Conservation (phyloP, 1,284 basidiomycete species). For the Cryptococcus wingfieldii region DNA sequence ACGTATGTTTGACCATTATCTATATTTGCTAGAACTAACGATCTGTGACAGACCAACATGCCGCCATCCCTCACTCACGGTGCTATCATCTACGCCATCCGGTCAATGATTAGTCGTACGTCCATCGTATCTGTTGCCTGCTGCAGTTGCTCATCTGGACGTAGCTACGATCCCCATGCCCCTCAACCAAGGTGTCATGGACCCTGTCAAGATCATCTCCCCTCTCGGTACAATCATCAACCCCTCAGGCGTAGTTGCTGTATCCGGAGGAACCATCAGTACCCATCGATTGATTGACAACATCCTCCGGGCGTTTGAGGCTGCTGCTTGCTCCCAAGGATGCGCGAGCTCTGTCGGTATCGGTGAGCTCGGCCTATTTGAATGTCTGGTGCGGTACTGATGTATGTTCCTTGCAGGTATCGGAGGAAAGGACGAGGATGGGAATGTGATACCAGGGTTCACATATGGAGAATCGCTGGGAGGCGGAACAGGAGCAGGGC, state of each 20-base stretch:
- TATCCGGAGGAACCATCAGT: constrained; percentile 88
- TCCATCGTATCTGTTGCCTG: neutral
- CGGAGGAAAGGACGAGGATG: constrained; percentile 74
- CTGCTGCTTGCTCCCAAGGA: constrained; percentile 87
- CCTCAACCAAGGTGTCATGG: constrained; percentile 84
- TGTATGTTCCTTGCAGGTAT: constrained; percentile 70
- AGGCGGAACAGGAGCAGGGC: constrained; percentile 88
- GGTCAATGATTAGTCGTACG: constrained; percentile 52
- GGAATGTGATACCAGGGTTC: constrained; percentile 59
- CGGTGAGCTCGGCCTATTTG: constrained; percentile 33
- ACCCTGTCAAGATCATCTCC: constrained; percentile 61
- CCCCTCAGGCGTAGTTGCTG: constrained; percentile 77
- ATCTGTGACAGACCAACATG: constrained; percentile 62
- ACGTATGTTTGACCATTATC: too few species aligned
- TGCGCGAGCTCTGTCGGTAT: constrained; percentile 75
- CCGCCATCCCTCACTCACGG: constrained; percentile 83
- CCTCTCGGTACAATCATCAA: constrained; percentile 72
- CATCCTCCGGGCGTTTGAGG: constrained; percentile 85
- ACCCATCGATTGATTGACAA: constrained; percentile 91
- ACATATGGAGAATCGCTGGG: constrained; percentile 54
- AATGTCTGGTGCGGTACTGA: neutral
- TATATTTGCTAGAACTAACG: too few species aligned
- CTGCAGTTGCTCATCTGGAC: neutral
- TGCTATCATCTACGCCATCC: constrained; percentile 76
- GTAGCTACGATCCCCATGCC: constrained; percentile 59